Conservation (phyloP, 352 stramenopile genomes). For the Phytophthora melonis region DNA sequence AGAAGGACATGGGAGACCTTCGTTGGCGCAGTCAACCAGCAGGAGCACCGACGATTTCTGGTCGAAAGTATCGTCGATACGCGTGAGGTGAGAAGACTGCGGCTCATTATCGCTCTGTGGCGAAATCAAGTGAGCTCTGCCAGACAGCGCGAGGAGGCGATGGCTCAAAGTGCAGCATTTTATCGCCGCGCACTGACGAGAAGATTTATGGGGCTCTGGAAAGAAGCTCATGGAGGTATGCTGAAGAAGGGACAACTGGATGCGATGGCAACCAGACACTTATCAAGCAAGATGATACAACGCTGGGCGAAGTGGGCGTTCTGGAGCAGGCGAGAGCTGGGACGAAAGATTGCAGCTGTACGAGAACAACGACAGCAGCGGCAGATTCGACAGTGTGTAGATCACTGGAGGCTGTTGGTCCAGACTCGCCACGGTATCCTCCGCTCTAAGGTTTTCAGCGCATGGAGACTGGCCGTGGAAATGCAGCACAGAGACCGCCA, state of each 20-base stretch:
- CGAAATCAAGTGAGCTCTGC: neutral
- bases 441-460: constrained; percentile 13
- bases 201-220: constrained; percentile 21
- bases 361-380: constrained; percentile 10
- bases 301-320: constrained; percentile 43
- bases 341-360: constrained; percentile 16
- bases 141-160: neutral
- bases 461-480: constrained; percentile 29
- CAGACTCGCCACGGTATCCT: constrained; percentile 11
- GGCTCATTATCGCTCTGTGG: constrained; percentile 14
- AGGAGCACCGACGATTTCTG: constrained; percentile 15
- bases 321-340: constrained; percentile 31
- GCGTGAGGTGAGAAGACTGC: constrained; percentile 15
- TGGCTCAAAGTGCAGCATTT: constrained; percentile 7
- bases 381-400: constrained; percentile 13
- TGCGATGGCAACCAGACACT: constrained; percentile 14
- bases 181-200: constrained; percentile 7
- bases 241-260: constrained; percentile 4
- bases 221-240: constrained; percentile 9
- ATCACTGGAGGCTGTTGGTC: constrained; percentile 21
- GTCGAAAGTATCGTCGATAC: constrained; percentile 15
- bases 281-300: constrained; percentile 23
- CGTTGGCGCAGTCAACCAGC: constrained; percentile 16
- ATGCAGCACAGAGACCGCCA: constrained; percentile 23
- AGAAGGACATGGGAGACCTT: constrained; percentile 25